phyloP scores from a whole-genome alignment of 495 filamentous ascomycete genomes.

The Daldinia caldariorum region DNA sequence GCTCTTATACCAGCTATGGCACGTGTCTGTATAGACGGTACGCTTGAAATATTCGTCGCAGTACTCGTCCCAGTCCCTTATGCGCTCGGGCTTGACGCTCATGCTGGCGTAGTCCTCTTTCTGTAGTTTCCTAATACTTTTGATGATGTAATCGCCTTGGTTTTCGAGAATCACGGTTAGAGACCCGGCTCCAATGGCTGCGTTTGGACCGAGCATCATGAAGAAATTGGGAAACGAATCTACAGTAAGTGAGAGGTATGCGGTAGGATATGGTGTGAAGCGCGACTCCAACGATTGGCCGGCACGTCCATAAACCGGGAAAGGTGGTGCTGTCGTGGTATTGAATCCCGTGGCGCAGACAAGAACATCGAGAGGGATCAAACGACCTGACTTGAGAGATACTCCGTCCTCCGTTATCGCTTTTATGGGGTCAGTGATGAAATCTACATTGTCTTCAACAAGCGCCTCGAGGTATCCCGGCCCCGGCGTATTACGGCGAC shows the following conservation, averaged over 20 bases:
- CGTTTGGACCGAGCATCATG: constrained; percentile 69
- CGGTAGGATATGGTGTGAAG: constrained; percentile 63
- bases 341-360: constrained; percentile 78
- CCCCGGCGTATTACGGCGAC: constrained; percentile 76
- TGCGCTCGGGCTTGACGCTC: constrained; percentile 60
- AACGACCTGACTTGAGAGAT: constrained; percentile 57
- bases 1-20: constrained; percentile 75
- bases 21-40: constrained; percentile 72
- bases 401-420: constrained; percentile 63
- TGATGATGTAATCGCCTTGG: constrained; percentile 68
- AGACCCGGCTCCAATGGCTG: constrained; percentile 64
- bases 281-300: constrained; percentile 61
- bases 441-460: constrained; percentile 67
- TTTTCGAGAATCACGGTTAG: constrained; percentile 66
- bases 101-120: constrained; percentile 73
- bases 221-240: constrained; percentile 75
- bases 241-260: constrained; percentile 70
- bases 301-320: constrained; percentile 63
- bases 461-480: constrained; percentile 77
- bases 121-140: constrained; percentile 72
- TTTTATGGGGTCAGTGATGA: constrained; percentile 64
- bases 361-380: constrained; percentile 60
- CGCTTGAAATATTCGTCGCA: constrained; percentile 70
- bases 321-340: constrained; percentile 65
- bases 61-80: constrained; percentile 69